Evolutionary conservation across 2,329 filamentous ascomycete species (phyloP), one percentile per base, ranked within the genome.

Genomic region (Hymenoscyphus fraxineus): DNA sequence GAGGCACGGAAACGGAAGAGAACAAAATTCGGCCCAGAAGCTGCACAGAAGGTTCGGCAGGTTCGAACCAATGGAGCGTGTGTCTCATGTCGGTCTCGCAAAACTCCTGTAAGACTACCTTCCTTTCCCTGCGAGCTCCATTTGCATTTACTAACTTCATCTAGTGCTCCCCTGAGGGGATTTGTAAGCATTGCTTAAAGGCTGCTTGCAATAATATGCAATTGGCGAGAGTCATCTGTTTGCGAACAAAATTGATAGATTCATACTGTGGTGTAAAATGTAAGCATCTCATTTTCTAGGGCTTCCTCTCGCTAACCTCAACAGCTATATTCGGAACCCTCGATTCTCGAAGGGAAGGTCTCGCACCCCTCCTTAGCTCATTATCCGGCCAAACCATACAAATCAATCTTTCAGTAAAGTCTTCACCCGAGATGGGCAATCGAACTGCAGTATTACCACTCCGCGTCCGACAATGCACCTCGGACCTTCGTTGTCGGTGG

Each of bases 31-130:
- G 62, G 60, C 1, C 12, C 47, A 16, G 59, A 61, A 32, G 66
- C 61, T 19, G 66, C 66, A 19, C 59, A 60, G 16, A 69, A 69
- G 54, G 65, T 68, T 1, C 62, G 65, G 35, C 15, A 22, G 13
- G 68, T 69, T 31, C 64, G 68, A 58, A 59, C 61, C 27, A 63
- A 15, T 19, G 64, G 62, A n/a, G 68, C 68, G 16, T 69, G 66
- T 35, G 59, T 60, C 38, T 61, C 59, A 31, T 68, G 67, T 35
- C 58, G 62, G 35, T 61, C 62, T 7, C 67, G 68, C 16, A 69
- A 68, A 58, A 58, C 65, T 44, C 61, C 67, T 47, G 67, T 69
- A 51, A 22, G 44, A 22, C 35, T 59, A 47, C 57, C 22, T 31
- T 6, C 16, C 35, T 19, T 13, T 31, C 7, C 9, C 41, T 0